Evolutionary conservation across 345 rosid genomes (phyloP).

Genomic region (Cochlearia excelsa): DNA sequence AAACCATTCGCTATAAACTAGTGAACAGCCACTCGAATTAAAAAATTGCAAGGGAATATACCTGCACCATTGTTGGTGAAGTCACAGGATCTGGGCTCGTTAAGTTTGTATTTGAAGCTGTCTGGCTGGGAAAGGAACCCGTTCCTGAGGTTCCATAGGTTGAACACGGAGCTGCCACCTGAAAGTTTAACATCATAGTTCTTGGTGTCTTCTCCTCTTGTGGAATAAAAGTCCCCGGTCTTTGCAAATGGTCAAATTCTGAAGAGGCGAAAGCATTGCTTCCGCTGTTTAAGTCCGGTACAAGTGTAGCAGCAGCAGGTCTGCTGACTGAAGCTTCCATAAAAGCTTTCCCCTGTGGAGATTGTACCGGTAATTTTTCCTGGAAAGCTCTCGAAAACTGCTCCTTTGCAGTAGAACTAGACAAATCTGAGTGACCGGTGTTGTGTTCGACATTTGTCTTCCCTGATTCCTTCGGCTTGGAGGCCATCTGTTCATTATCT

Average conservation of each 20-base stretch:
- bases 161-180: conserved; percentile 43
- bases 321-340: conserved; percentile 21
- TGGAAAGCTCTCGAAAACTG: conserved; percentile 24
- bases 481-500: conserved; percentile 24
- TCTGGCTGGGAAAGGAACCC: conserved; percentile 25
- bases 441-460: conserved; percentile 6
- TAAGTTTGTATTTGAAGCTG: conserved; percentile 30
- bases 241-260: conserved; percentile 24
- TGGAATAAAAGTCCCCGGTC: conserved; percentile 14
- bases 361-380: conserved; percentile 26
- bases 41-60: too few species aligned
- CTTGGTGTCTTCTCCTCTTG: conserved; percentile 26
- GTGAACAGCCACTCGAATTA: too few species aligned
- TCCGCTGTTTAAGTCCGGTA: conserved; percentile 60
- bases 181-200: conserved; percentile 41
- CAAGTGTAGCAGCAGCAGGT: conserved; percentile 31
- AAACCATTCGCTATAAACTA: too few species aligned
- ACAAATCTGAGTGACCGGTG: conserved; percentile 12
- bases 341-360: conserved; percentile 23
- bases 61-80: too few species aligned
- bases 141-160: conserved; percentile 23
- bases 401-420: conserved; percentile 31
- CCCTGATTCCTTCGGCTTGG: conserved; percentile 19
- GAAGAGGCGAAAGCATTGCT: conserved; percentile 24
- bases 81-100: conserved; percentile 25